Conservation (phyloP, 345 rosid genomes). For the Eucalyptus microcorys region DNA sequence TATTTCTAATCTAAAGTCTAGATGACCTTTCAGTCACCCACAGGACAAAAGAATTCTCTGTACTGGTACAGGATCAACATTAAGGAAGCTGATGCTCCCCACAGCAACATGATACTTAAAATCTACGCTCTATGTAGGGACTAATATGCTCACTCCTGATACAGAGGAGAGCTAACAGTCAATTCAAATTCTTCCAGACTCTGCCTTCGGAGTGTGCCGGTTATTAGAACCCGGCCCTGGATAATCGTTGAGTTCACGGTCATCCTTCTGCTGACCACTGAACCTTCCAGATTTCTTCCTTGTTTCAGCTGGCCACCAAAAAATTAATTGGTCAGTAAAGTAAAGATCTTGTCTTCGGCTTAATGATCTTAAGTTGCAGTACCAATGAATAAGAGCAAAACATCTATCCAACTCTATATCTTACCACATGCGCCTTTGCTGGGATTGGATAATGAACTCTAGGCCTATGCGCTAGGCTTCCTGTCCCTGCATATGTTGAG, state of each 20-base stretch:
- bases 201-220: slow-evolving; percentile 61
- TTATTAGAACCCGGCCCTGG: slow-evolving; percentile 73
- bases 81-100: background rate
- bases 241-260: slow-evolving; percentile 43
- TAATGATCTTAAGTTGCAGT: background rate
- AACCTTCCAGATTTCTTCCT: background rate
- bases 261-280: slow-evolving; percentile 9
- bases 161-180: slow-evolving; percentile 15
- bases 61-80: background rate
- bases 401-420: background rate
- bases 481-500: slow-evolving; percentile 16
- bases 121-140: background rate
- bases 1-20: background rate
- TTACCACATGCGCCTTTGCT: background rate
- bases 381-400: background rate
- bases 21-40: background rate
- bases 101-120: background rate
- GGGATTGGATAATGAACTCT: background rate
- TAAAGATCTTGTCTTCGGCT: background rate
- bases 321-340: background rate
- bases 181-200: slow-evolving; percentile 19
- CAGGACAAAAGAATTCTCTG: background rate
- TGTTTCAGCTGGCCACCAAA: background rate
- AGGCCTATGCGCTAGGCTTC: slow-evolving; percentile 12
- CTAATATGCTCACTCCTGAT: background rate